Base-by-base conservation (phyloP, 1,284 basidiomycete genomes). In the Ganoderma sinense region DNA sequence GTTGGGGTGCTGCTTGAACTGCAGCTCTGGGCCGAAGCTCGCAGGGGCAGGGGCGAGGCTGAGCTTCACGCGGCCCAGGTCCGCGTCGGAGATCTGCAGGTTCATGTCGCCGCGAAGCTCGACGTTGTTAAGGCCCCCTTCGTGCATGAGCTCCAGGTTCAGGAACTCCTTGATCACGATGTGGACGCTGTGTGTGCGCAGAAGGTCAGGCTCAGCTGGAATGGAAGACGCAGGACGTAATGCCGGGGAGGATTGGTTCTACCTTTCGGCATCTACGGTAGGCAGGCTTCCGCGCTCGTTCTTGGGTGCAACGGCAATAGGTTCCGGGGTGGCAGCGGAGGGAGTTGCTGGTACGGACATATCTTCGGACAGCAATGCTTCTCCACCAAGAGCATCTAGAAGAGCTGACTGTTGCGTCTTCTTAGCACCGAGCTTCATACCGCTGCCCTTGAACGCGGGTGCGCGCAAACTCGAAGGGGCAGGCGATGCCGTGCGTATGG, bases 371-470 rank as follows among this genome's bases (percentile, higher is more conserved):
- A 88, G 83, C 45, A 91, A 84, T 14, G 88, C 88, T 74, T 95
- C 95, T 2, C 91, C 90, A n/a, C 95, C 96, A 18, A 98, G 86
- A 2, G 94, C 92, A 77, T 96, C 95, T 59, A 98, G 83, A 26
- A 99, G 83, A 74, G 97, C 96, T 26, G 93, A 91, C 74, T 94
- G 92, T 77, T 92, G 93, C 63, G 92, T 92, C 82, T 96, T 97
- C 84, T 97, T 98, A 76, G 90, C 88, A 45, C 97, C 97, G n/a
- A 99, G 88, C 80, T 99, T 98, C 97, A 99, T 99, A 40, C 97
- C 97, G 41, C 92, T 90, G 65, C 94, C 92, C 86, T 98, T 98
- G 91, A 99, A 99, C 1, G 94, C 90, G 11, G 95, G 92, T 0
- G 88, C 76, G 58, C 88, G 91, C 76, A 84, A 79, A 16, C 84